Evolutionary conservation across 2,329 filamentous ascomycete genomes (phyloP), one percentile per base, ranked within the genome.

Genomic region (Thielaviopsis ethacetica): DNA sequence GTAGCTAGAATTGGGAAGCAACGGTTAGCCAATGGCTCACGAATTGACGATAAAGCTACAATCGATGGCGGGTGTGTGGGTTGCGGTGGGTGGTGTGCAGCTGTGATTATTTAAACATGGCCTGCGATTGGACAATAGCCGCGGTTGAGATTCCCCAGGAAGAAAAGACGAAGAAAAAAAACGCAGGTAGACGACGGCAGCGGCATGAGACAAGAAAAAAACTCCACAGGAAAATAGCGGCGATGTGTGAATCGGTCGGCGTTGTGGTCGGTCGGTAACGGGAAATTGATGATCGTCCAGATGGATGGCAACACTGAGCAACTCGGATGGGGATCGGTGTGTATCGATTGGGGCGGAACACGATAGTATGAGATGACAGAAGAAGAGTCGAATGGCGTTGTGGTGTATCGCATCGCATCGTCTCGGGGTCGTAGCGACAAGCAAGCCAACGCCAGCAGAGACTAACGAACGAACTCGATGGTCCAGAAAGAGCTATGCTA

Each of bases 1-100:
- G 71, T 95, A 98, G 78, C 93, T 98, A 72, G 69, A 58, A 49
- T 26, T 49, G 54, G 54, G 56, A 47, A 55, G 19, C 22, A 15
- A 19, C 17, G 1, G 55, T 62, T 61, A 60, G 61, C 49, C 44
- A 51, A 49, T 49, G 44, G 44, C 44, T 49, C 44, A 9, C 3
- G 9, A 49, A 49, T 21, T 49, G 44, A 21, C n/a, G n/a, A 19
- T 21, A 13, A 49, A 19, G 44, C 4, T n/a, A n/a, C 21, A 12
- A 21, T 7, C 3, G 10, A 19, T 10, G 10, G 30, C 30, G 30
- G 30, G 3, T 49, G 44, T 21, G 17, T n/a, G n/a, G 17, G 5
- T 49, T 49, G 44, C n/a, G 44, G 44, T 10, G 9, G n/a, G 17
- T 19, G 44, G 17, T 17, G 7, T 49, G 44, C n/a, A 21, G 44